phyloP scores from a whole-genome alignment of 192 early-diverging fungal species.

The Backusella luteola region DNA sequence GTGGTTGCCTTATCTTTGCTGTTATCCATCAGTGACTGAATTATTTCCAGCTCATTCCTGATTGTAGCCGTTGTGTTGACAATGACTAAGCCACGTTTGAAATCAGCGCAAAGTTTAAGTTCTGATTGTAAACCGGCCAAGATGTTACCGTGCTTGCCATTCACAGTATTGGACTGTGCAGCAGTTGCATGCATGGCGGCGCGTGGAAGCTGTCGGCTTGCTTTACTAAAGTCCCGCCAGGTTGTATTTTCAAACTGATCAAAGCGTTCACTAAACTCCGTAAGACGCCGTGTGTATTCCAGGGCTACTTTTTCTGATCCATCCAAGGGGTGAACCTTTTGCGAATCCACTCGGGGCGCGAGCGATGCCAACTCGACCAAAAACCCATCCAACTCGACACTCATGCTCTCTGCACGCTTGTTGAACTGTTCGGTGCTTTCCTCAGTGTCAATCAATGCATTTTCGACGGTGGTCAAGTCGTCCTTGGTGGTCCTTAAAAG shows the following conservation, averaged over 20 bases:
- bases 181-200: constrained; percentile 10
- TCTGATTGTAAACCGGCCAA: not conserved
- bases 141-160: not conserved
- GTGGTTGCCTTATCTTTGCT: constrained; percentile 30
- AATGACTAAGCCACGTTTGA: constrained; percentile 1
- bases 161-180: not conserved
- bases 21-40: constrained; percentile 31
- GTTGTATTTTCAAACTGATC: constrained; percentile 5
- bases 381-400: not conserved
- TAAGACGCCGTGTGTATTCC: not conserved
- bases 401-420: constrained; percentile 9
- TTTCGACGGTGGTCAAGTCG: constrained; percentile 17
- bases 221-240: constrained; percentile 17
- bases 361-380: not conserved
- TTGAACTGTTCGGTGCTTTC: not conserved
- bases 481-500: constrained; percentile 24
- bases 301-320: not conserved
- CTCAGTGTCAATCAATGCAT: constrained; percentile 18
- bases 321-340: constrained; percentile 20
- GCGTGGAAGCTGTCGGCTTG: constrained; percentile 1
- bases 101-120: not conserved
- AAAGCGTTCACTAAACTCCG: not conserved
- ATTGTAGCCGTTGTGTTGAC: not conserved
- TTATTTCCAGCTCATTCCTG: constrained; percentile 12
- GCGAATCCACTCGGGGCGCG: not conserved